Conservation (phyloP, 2,329 filamentous ascomycete genomes). For the Neofusicoccum ribis region DNA sequence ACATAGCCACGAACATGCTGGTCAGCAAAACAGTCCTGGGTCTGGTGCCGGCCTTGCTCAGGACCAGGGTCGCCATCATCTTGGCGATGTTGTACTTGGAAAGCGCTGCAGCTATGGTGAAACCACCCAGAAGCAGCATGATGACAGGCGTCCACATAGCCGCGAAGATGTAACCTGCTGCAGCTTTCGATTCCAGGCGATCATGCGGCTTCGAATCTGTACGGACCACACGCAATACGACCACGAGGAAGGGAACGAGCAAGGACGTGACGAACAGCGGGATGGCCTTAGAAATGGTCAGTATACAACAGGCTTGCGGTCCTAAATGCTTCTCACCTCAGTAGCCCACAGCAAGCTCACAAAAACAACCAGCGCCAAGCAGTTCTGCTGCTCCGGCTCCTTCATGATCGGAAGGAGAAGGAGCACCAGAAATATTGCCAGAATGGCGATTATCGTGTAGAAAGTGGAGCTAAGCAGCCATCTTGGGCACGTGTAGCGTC, state of each 20-base stretch:
- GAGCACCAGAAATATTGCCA: slow-evolving; percentile 72
- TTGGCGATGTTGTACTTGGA: slow-evolving; percentile 99
- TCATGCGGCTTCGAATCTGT: slow-evolving; percentile 68
- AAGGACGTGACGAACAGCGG: slow-evolving; percentile 96
- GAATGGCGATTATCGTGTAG: slow-evolving; percentile 69
- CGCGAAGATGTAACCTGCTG: slow-evolving; percentile 81
- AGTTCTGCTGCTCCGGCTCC: slow-evolving; percentile 89
- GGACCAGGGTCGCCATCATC: slow-evolving; percentile 90
- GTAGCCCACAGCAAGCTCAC: slow-evolving; percentile 96
- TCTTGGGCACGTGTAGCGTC: slow-evolving; percentile 70
- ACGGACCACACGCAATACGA: slow-evolving; percentile 81
- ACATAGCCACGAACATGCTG: slow-evolving; percentile 97
- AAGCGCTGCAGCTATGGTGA: slow-evolving; percentile 90
- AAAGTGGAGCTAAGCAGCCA: slow-evolving; percentile 87
- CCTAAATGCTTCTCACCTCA: slow-evolving; percentile 58
- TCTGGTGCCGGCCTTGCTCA: slow-evolving; percentile 92
- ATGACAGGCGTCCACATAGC: slow-evolving; percentile 99
- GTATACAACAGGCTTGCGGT: not conserved
- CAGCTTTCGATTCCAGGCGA: slow-evolving; percentile 75
- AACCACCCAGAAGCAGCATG: slow-evolving; percentile 94
- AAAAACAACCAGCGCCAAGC: slow-evolving; percentile 87
- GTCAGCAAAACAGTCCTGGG: slow-evolving; percentile 89
- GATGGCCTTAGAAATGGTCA: slow-evolving; percentile 64
- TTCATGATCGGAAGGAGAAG: slow-evolving; percentile 80
- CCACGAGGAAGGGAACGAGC: slow-evolving; percentile 88